These are phyloP conservation scores for Colletotrichum sp. DNA, from an alignment of 2,329 filamentous ascomycete genomes.

Conservation along the genomic window DNA sequence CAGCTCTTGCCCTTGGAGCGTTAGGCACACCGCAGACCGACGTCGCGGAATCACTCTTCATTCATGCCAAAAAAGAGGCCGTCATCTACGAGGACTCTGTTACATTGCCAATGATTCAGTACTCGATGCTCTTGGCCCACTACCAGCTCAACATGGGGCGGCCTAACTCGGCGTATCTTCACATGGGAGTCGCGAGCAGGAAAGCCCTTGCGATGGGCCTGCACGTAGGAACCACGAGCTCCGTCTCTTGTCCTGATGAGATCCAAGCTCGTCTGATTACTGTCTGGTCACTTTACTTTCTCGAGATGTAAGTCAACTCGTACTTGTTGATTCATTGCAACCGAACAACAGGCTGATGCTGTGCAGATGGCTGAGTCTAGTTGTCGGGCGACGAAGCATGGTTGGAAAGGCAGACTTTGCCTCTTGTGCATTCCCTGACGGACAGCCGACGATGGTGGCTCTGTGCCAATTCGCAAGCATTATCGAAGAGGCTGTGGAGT, in stretches of 20 bases:
- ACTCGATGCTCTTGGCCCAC: constrained; percentile 28
- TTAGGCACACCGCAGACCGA: constrained; percentile 27
- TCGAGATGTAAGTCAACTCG: constrained; percentile 24
- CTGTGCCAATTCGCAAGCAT: constrained; percentile 13
- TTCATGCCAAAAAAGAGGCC: constrained; percentile 28
- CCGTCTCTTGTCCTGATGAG: constrained; percentile 20
- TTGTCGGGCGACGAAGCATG: constrained; percentile 8
- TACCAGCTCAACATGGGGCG: constrained; percentile 33
- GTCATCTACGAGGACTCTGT: constrained; percentile 31
- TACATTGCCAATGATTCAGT: constrained; percentile 34
- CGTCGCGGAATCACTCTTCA: constrained; percentile 27
- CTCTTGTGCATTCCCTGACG: constrained; percentile 1
- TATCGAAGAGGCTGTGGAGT: constrained; percentile 5
- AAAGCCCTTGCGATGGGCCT: constrained; percentile 33
- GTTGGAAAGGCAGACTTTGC: constrained; percentile 10
- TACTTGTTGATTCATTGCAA: not conserved
- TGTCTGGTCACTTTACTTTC: constrained; percentile 32
- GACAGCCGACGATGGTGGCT: constrained; percentile 5
- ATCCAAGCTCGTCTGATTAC: constrained; percentile 28
- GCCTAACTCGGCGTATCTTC: constrained; percentile 31
- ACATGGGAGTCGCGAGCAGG: constrained; percentile 29
- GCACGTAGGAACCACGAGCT: constrained; percentile 26
- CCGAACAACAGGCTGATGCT: not conserved
- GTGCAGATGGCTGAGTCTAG: constrained; percentile 8
- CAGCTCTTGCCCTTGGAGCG: constrained; percentile 30